phyloP scores from a whole-genome alignment of 805 yeast genomes.

The Diddensiella santjacobensis region DNA sequence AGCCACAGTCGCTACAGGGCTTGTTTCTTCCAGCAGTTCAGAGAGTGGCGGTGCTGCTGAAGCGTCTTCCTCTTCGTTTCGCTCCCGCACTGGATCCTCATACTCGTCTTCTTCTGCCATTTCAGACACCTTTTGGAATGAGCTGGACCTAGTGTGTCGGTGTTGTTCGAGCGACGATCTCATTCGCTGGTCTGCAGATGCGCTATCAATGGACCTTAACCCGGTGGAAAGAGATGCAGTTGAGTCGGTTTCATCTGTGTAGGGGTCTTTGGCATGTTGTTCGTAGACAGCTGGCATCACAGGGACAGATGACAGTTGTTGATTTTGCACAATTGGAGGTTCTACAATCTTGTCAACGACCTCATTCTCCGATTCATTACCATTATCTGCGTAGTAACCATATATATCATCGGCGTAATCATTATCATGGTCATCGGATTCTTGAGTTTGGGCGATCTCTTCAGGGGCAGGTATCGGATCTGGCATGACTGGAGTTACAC shows the following conservation, averaged over 20 bases:
- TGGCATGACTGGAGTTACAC: background rate
- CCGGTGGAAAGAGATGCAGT: conserved; percentile 31
- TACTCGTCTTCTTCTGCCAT: conserved; percentile 12
- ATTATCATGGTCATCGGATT: background rate
- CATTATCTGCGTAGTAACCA: conserved; percentile 19
- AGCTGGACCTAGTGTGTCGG: conserved; percentile 16
- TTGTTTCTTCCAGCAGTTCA: conserved; percentile 4
- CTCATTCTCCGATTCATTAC: background rate
- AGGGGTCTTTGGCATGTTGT: conserved; percentile 4
- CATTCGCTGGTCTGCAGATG: conserved; percentile 5
- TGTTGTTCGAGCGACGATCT: conserved; percentile 16
- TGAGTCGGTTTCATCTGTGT: conserved; percentile 23
- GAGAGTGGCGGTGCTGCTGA: conserved; percentile 4
- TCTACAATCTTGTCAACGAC: background rate
- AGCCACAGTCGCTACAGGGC: conserved; percentile 2
- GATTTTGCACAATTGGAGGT: background rate
- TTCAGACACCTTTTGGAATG: conserved; percentile 10
- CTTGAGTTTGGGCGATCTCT: background rate
- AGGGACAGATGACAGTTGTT: background rate
- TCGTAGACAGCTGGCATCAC: background rate
- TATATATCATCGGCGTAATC: conserved; percentile 21
- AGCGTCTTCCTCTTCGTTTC: conserved; percentile 7
- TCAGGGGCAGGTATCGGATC: background rate
- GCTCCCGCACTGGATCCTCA: background rate
- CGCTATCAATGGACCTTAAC: conserved; percentile 22